Percentiles rank a stretch among this genome's conserved stretches.
Conservation (phyloP, 2,329 filamentous ascomycete species). For the Cryphonectria radicalis region DNA sequence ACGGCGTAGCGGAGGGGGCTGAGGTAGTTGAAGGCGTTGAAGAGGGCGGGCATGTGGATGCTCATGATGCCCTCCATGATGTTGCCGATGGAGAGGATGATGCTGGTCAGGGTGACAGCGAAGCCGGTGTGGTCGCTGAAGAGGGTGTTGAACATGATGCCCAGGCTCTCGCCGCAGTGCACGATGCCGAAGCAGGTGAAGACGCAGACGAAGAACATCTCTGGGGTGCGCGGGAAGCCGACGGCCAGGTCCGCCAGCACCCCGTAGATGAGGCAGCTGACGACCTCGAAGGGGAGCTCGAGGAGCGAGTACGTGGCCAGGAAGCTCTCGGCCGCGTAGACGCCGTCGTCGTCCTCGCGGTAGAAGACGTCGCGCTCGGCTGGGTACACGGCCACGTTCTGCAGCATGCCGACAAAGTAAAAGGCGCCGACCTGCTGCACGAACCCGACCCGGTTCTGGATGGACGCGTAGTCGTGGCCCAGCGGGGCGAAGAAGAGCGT, state of each 20-base stretch:
- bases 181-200: slow-evolving; percentile 76
- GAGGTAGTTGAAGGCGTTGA: slow-evolving; percentile 72
- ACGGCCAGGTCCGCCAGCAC: slow-evolving; percentile 66
- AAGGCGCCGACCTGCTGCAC: slow-evolving; percentile 73
- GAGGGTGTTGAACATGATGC: slow-evolving; percentile 80
- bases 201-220: slow-evolving; percentile 69
- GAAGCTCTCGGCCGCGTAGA: slow-evolving; percentile 74
- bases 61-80: slow-evolving; percentile 74
- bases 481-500: slow-evolving; percentile 74
- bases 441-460: slow-evolving; percentile 76
- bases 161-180: slow-evolving; percentile 74
- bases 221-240: slow-evolving; percentile 64
- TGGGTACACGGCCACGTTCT: slow-evolving; percentile 77
- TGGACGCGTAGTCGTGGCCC: slow-evolving; percentile 67
- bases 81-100: slow-evolving; percentile 71
- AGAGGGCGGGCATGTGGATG: slow-evolving; percentile 68
- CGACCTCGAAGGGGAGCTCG: slow-evolving; percentile 73
- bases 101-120: slow-evolving; percentile 72
- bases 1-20: slow-evolving; percentile 72
- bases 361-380: slow-evolving; percentile 77
- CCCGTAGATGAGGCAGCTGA: slow-evolving; percentile 68
- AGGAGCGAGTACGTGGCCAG: slow-evolving; percentile 70
- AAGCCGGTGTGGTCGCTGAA: slow-evolving; percentile 73
- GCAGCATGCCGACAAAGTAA: slow-evolving; percentile 78
- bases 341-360: slow-evolving; percentile 73